Percentiles rank a stretch among this genome's conserved stretches.
Evolutionary conservation across 305 asterid species (phyloP).

Genomic region (Ajuga reptans): DNA sequence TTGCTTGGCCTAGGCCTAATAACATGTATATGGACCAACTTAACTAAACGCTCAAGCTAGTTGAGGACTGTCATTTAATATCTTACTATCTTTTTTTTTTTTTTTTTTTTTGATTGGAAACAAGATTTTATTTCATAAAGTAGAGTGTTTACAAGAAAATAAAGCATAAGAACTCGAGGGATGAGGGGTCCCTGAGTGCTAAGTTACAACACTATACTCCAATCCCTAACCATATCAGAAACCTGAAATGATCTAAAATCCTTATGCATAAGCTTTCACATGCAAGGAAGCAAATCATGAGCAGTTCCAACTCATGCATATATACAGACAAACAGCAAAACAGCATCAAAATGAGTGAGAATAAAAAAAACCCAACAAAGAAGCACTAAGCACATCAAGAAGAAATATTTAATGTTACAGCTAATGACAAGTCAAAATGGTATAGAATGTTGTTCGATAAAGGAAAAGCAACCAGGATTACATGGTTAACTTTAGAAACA

Average conservation of each 20-base stretch:
- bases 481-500: not conserved
- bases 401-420: conserved; percentile 12
- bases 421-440: conserved; percentile 13
- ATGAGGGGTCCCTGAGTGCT: too few species aligned
- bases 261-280: conserved; percentile 2
- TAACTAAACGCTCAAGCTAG: not conserved
- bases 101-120: too few species aligned
- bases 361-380: not conserved
- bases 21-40: not conserved
- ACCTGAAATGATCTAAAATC: too few species aligned
- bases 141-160: too few species aligned
- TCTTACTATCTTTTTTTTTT: not conserved
- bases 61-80: not conserved
- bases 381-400: conserved; percentile 1
- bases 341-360: conserved; percentile 4
- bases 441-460: not conserved
- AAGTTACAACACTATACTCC: too few species aligned
- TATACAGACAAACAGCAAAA: not conserved
- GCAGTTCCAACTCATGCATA: not conserved
- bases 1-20: not conserved
- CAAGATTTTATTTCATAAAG: too few species aligned
- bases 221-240: too few species aligned
- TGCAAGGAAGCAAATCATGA: conserved; percentile 17
- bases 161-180: too few species aligned
- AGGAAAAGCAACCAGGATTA: conserved; percentile 2